These are phyloP conservation scores for Westerdykella sp. DNA, from an alignment of 2,329 filamentous ascomycete genomes.

Conservation along the genomic window DNA sequence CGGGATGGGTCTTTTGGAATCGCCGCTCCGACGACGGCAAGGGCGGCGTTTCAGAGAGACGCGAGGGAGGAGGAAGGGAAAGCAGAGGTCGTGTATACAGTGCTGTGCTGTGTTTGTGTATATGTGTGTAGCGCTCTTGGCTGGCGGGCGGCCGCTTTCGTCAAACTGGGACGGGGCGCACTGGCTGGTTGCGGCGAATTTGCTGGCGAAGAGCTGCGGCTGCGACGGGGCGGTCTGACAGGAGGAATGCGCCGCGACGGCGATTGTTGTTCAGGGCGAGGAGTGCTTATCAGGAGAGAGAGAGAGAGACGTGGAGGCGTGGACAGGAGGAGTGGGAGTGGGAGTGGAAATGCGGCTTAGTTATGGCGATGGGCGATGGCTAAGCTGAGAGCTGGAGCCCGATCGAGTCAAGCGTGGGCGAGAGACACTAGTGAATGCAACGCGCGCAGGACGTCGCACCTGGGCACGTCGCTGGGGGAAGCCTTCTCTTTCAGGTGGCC, in stretches of 20 bases:
- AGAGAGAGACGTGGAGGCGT: too few relatives aligned
- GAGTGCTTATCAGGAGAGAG: too few relatives aligned
- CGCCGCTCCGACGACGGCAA: background rate
- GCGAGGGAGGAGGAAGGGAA: background rate
- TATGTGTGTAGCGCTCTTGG: background rate
- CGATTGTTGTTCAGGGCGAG: too few relatives aligned
- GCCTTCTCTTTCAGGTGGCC: background rate
- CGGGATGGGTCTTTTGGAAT: slow-evolving; percentile 2
- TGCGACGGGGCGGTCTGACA: too few relatives aligned
- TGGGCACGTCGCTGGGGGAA: slow-evolving; percentile 1
- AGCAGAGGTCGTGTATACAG: too few relatives aligned
- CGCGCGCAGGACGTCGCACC: too few relatives aligned
- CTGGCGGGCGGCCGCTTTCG: background rate
- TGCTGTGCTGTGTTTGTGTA: too few relatives aligned
- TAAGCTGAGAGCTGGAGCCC: slow-evolving; percentile 4
- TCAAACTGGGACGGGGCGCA: too few relatives aligned
- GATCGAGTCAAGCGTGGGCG: slow-evolving; percentile 6
- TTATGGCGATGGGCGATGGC: slow-evolving; percentile 1
- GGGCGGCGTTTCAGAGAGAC: background rate
- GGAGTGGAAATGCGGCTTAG: background rate
- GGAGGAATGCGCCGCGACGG: too few relatives aligned
- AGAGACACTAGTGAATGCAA: background rate
- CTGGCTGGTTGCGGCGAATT: too few relatives aligned
- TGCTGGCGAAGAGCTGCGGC: too few relatives aligned
- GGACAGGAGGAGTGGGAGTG: background rate